phyloP scores from a whole-genome alignment of 768 basidiomycete species.

The Rhodosporidiobolus odoratus region DNA sequence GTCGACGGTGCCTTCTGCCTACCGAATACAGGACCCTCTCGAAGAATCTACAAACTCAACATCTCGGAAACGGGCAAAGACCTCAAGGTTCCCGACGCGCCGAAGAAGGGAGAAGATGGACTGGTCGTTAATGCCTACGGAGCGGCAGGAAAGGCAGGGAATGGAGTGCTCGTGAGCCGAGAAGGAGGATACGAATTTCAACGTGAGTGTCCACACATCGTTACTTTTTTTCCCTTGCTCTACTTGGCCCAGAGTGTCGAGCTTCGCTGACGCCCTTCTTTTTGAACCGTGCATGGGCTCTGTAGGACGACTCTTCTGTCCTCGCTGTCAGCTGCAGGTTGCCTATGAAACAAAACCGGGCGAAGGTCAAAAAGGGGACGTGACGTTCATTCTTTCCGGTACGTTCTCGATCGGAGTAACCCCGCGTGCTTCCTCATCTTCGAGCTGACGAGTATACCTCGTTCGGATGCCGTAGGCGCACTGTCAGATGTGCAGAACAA shows the following conservation, averaged over 20 bases:
- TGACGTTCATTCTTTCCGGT: constrained; percentile 30
- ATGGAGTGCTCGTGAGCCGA: constrained; percentile 21
- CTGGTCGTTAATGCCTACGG: not conserved
- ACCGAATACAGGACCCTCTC: not conserved
- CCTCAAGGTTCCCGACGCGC: not conserved
- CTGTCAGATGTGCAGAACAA: constrained; percentile 24
- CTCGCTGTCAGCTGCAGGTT: constrained; percentile 27
- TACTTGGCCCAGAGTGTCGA: too few species aligned
- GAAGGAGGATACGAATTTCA: constrained; percentile 35
- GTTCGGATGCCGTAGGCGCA: constrained; percentile 6
- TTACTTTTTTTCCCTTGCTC: not conserved
- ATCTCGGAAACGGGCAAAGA: constrained; percentile 1
- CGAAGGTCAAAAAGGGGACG: constrained; percentile 18
- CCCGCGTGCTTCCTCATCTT: too few species aligned
- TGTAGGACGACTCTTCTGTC: constrained; percentile 33
- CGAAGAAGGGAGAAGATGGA: not conserved
- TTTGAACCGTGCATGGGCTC: too few species aligned
- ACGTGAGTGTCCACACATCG: constrained; percentile 23
- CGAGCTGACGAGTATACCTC: too few species aligned
- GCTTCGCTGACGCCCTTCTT: not conserved
- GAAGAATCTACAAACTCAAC: constrained; percentile 32
- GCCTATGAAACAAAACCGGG: constrained; percentile 33
- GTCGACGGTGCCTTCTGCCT: constrained; percentile 18
- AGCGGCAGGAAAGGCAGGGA: constrained; percentile 22
- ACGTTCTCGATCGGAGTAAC: too few species aligned